A percentile compares a stretch with the other conserved stretches of the same genome.
phyloP scores from a whole-genome alignment of 768 basidiomycete genomes.

The Kwoniella mangroviensis region DNA sequence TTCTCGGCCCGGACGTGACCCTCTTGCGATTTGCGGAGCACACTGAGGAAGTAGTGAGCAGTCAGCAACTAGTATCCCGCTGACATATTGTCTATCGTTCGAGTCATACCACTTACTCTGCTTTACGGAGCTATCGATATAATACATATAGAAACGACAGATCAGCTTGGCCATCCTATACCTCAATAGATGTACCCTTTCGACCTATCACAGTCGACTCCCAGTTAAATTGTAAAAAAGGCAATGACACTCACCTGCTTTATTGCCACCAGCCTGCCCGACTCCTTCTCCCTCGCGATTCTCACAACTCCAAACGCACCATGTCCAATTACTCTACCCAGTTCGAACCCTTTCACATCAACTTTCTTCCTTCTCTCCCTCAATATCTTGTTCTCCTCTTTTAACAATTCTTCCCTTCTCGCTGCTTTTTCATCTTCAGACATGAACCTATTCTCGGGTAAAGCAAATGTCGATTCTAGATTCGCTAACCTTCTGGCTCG shows the following conservation, averaged over 20 bases:
- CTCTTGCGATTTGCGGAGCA: conserved; percentile 95
- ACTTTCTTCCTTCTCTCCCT: conserved; percentile 82
- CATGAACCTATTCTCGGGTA: conserved; percentile 61
- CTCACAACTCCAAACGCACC: conserved; percentile 97
- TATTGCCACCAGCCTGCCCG: conserved; percentile 88
- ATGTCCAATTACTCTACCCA: conserved; percentile 92
- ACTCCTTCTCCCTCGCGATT: conserved; percentile 79
- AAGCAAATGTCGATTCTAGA: conserved; percentile 80
- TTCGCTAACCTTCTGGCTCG: conserved; percentile 82
- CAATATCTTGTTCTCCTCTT: conserved; percentile 88
- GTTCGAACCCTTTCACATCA: conserved; percentile 79
- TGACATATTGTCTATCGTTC: neutral
- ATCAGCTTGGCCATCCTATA: conserved; percentile 12
- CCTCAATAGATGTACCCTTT: neutral
- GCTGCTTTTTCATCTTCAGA: conserved; percentile 71
- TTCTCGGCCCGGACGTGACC: conserved; percentile 96
- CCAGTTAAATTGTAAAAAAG: neutral
- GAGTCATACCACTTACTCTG: conserved; percentile 44
- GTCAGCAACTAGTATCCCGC: neutral
- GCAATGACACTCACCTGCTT: conserved; percentile 72
- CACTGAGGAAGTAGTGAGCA: conserved; percentile 61
- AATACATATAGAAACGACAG: neutral
- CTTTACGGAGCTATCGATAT: conserved; percentile 49
- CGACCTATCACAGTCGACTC: conserved; percentile 16
- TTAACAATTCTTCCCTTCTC: conserved; percentile 74